Base-by-base conservation (phyloP, 1,284 basidiomycete species). In the Pseudozyma thailandica region DNA sequence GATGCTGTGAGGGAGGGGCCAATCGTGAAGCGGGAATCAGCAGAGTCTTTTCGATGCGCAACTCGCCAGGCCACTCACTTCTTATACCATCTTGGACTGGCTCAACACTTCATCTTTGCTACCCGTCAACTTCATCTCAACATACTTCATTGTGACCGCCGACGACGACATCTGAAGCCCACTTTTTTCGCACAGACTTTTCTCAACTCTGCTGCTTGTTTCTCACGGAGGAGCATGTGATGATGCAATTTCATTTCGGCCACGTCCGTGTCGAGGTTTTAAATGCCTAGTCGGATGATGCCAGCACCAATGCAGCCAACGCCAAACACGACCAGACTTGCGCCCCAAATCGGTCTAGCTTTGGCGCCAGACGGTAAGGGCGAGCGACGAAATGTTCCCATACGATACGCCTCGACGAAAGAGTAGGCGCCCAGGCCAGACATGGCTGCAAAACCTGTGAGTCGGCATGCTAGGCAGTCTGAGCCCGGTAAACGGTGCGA, bases 391-490 rank as follows among this genome's bases (percentile, higher is more conserved):
- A 78, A 78, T 7, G 50, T 54, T 20, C 79, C 73, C 30, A 79
- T 46, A 25, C 71, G 68, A 33, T 70, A 65, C 4, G 80, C 80
- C 48, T 82, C 80, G 41, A 57, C 50, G n/a, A 80, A 61, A 18
- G 75, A 70, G 23, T 72, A 79, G 25, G 54, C 64, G 16, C 78
- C 77, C 3, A 79, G 61, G 20, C 63, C 72, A 1, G 70, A 45
- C 45, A 80, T 65, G 16, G 80, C 74, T 8, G 70, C 68, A 38
- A 77, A 74, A n/a, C 80, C 80, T 2, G 79, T 82, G 12, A 80
- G 38, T 6, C 73, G 65, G 49, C 79, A 81, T 13, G 78, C 49
- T 23, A 75, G 30, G 56, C 79, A 81, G 55, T 78, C 73, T 30
- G 68, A 72, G 1, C 64, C 63, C 3, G 61, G 62, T 43, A 61